Conservation (phyloP, 176 grass and related monocot genomes). For the Aechmea fasciata region DNA sequence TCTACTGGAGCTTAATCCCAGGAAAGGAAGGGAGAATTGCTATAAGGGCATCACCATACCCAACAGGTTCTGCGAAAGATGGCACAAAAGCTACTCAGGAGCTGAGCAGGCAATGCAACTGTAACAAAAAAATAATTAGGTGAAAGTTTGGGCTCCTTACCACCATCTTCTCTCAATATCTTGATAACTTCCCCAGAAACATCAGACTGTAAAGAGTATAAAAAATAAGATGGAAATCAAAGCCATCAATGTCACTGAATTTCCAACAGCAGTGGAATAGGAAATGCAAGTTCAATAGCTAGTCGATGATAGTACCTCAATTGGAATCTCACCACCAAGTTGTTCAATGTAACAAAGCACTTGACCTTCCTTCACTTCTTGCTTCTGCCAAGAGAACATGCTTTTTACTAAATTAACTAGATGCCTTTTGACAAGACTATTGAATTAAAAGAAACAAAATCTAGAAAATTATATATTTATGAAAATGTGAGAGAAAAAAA, state of each 20-base stretch:
- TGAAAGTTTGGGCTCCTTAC: not conserved
- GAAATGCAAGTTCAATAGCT: not conserved
- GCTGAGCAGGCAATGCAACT: not conserved
- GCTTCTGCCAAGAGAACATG: slow-evolving; percentile 7
- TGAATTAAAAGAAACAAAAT: not conserved
- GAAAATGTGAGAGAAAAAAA: not conserved
- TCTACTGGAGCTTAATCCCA: slow-evolving; percentile 15
- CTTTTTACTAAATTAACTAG: not conserved
- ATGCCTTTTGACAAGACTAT: not conserved
- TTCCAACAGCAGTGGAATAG: not conserved
- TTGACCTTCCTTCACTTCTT: slow-evolving; percentile 23
- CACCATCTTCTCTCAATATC: slow-evolving; percentile 20
- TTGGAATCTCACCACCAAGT: slow-evolving; percentile 20
- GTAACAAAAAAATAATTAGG: not conserved
- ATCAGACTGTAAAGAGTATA: slow-evolving; percentile 10
- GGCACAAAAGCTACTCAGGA: not conserved
- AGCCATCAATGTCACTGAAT: no score
- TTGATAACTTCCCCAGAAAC: slow-evolving; percentile 19
- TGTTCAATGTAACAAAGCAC: slow-evolving; percentile 23
- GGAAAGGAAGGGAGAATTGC: slow-evolving; percentile 18
- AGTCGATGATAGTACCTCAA: slow-evolving; percentile 11
- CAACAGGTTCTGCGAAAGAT: slow-evolving; percentile 14
- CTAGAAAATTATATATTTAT: not conserved
- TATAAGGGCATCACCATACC: slow-evolving; percentile 18
- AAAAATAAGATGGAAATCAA: not conserved